A percentile compares a stretch with the other conserved stretches of the same genome.
phyloP scores from a whole-genome alignment of 1,284 basidiomycete species.

The Puccinia hordei region DNA sequence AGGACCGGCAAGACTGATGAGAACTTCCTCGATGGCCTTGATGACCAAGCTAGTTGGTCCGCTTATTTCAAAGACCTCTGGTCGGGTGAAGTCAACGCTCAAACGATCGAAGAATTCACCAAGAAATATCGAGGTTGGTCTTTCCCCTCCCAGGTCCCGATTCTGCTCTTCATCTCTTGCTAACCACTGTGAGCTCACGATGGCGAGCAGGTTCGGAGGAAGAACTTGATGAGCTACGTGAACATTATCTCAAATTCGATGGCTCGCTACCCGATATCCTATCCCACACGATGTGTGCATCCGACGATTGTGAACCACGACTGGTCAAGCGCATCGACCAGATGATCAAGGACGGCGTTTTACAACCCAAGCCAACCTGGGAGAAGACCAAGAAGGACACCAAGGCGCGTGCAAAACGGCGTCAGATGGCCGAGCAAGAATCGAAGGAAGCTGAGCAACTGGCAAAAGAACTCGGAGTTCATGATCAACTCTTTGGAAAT shows the following conservation, averaged over 20 bases:
- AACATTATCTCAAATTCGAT: slow-evolving; percentile 26
- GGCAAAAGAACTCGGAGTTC: slow-evolving; percentile 34
- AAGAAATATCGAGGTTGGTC: slow-evolving; percentile 43
- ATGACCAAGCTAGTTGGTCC: slow-evolving; percentile 38
- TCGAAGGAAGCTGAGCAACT: slow-evolving; percentile 44
- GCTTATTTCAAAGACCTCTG: slow-evolving; percentile 50
- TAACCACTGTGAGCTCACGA: not conserved
- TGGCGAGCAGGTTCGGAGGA: slow-evolving; percentile 33
- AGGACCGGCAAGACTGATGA: slow-evolving; percentile 13
- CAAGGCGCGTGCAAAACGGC: slow-evolving; percentile 10
- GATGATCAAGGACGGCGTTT: slow-evolving; percentile 31
- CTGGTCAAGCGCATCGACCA: slow-evolving; percentile 36
- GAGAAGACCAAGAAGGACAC: slow-evolving; percentile 22
- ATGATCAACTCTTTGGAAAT: slow-evolving; percentile 25
- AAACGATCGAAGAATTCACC: slow-evolving; percentile 50
- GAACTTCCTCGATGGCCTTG: slow-evolving; percentile 13
- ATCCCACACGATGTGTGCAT: slow-evolving; percentile 29
- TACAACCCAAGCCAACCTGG: slow-evolving; percentile 3
- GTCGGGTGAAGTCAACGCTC: slow-evolving; percentile 45
- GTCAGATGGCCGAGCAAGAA: slow-evolving; percentile 18
- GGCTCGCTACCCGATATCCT: slow-evolving; percentile 30
- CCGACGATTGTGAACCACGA: slow-evolving; percentile 30
- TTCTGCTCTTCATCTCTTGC: not conserved
- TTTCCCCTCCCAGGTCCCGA: not conserved
- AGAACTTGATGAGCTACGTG: slow-evolving; percentile 40